Evolutionary conservation across 495 filamentous ascomycete species (phyloP), one percentile per base, ranked within the genome.

Genomic region (Neurospora cerealis): DNA sequence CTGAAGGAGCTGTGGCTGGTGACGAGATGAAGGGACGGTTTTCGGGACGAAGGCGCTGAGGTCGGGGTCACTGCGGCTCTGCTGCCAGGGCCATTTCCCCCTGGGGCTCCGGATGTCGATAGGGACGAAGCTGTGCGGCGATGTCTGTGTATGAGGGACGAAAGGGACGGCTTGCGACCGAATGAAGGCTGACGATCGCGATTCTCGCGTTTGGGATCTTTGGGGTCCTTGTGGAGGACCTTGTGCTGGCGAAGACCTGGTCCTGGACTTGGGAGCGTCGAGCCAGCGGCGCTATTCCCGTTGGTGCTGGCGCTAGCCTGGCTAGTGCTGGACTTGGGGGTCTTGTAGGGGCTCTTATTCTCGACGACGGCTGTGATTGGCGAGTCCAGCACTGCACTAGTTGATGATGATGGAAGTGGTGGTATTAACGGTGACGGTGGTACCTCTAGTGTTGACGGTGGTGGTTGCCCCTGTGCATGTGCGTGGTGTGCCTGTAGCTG

Each of bases 181-280:
- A 85, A 84, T 44, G 85, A 87, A 72, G 81, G 80, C 41, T 82
- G 81, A 73, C 83, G 83, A 54, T 87, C 84, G 75, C 81, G 83
- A 66, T 66, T 34, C 54, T 66, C 54, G 54, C 54, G 54, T 66
- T 34, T 66, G 54, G 54, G 28, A 66, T 62, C 54, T 34, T 62
- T 60, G 24, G 48, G 24, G 60, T 85, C 83, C 76, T 86, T 86
- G 73, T 78, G 81, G 60, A 83, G 77, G 44, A 80, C 75, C 78
- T 81, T 81, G 41, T 74, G 78, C 69, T 80, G 77, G 24, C 75
- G 78, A 34, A 78, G 78, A 28, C 72, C 28, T 66, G 28, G 13
- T 34, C 24, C 15, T 34, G 24, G 24, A 62, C 24, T 8, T 62
- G 24, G 48, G 48, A 32, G 48, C 24, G 21, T 32, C n/a, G 48